These are phyloP conservation scores for Trichosporon sp. DNA, from an alignment of 1,284 basidiomycete genomes.

Conservation along the genomic window DNA sequence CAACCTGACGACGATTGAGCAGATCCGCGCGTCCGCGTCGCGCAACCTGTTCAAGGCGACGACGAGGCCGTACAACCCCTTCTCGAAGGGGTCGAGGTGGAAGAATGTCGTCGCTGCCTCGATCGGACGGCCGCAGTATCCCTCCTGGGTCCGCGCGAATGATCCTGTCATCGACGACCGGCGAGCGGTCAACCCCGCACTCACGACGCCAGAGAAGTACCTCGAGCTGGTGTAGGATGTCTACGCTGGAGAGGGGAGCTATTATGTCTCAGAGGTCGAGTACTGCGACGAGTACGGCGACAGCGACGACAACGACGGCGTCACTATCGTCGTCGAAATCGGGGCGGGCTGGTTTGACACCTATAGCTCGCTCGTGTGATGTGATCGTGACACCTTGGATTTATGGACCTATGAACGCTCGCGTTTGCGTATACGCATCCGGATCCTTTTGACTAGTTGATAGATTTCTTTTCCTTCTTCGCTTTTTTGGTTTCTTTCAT, in stretches of 20 bases:
- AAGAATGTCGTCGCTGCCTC: slow-evolving; percentile 41
- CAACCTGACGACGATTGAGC: slow-evolving; percentile 88
- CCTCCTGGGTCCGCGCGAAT: slow-evolving; percentile 44
- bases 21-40: slow-evolving; percentile 45
- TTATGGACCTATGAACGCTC: no score
- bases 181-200: slow-evolving; percentile 40
- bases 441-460: background rate
- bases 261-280: no score
- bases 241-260: background rate
- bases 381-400: no score
- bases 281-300: background rate
- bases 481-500: no score
- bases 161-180: slow-evolving; percentile 31
- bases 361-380: background rate
- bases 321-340: background rate
- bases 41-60: slow-evolving; percentile 29
- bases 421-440: background rate
- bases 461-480: background rate
- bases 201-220: slow-evolving; percentile 28
- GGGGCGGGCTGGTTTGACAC: background rate
- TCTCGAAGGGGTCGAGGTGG: slow-evolving; percentile 29
- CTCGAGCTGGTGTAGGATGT: slow-evolving; percentile 19
- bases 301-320: background rate
- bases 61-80: slow-evolving; percentile 43
- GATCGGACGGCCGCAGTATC: slow-evolving; percentile 43